A percentile compares a stretch with the other conserved stretches of the same genome.
These are phyloP conservation scores for Andalucia godoyi DNA, from an alignment of 78 protist species.

Conservation along the genomic window DNA sequence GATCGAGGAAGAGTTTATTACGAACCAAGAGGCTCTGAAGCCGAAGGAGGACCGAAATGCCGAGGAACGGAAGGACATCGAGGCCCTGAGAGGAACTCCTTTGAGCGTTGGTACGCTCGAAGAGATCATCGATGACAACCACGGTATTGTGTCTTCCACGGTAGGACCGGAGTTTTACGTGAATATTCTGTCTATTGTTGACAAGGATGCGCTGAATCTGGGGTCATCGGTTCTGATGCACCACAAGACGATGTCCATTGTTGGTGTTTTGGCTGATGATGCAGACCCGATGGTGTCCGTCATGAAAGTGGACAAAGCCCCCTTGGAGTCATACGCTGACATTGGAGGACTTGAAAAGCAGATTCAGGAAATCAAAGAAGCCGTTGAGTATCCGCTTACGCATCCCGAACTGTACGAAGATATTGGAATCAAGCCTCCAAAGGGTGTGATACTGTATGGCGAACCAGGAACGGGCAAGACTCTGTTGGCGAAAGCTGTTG, in stretches of 20 bases:
- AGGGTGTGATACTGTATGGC: constrained; percentile 98
- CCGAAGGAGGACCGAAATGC: constrained; percentile 59
- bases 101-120: constrained; percentile 94
- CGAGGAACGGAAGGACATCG: constrained; percentile 78
- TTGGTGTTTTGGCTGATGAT: constrained; percentile 92
- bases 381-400: constrained; percentile 98
- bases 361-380: constrained; percentile 96
- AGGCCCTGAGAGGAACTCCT: constrained; percentile 97
- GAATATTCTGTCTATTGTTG: constrained; percentile 89
- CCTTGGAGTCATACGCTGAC: constrained; percentile 95
- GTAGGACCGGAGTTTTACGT: constrained; percentile 97
- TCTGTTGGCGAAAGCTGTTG: constrained; percentile 99
- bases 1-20: constrained; percentile 96
- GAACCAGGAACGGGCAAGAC: constrained; percentile 99
- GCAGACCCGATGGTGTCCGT: constrained; percentile 95
- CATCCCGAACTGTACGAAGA: constrained; percentile 98
- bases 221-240: constrained; percentile 86
- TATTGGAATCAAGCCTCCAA: constrained; percentile 98
- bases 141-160: constrained; percentile 82
- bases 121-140: constrained; percentile 97
- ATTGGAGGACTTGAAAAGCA: constrained; percentile 97
- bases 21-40: constrained; percentile 75
- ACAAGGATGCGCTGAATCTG: constrained; percentile 89
- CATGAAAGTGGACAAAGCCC: constrained; percentile 99
- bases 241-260: constrained; percentile 78